phyloP scores from a whole-genome alignment of 805 yeast species.

The Ogataea pilisensis region DNA sequence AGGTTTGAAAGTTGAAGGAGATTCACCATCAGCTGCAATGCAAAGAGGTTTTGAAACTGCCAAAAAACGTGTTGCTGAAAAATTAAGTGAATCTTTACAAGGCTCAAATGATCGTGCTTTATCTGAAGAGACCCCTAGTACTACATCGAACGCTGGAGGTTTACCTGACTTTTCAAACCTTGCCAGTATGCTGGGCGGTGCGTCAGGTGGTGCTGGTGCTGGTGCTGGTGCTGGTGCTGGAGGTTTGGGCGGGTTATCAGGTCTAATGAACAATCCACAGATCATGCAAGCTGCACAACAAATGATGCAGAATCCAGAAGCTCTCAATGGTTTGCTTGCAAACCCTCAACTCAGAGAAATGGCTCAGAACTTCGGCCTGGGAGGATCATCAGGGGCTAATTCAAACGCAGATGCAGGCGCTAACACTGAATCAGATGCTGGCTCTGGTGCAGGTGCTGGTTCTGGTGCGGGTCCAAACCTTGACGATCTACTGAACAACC shows the following conservation, averaged over 20 bases:
- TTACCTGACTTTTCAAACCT: constrained; percentile 70
- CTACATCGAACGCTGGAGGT: constrained; percentile 44
- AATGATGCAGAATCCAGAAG: constrained; percentile 82
- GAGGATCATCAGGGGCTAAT: constrained; percentile 35
- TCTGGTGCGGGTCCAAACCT: constrained; percentile 46
- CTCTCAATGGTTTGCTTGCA: constrained; percentile 67
- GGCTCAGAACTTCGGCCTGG: constrained; percentile 74
- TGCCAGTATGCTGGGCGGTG: constrained; percentile 60
- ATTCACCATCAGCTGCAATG: constrained; percentile 82
- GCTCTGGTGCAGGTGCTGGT: constrained; percentile 6
- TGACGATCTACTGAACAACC: constrained; percentile 74
- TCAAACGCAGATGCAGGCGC: constrained; percentile 25
- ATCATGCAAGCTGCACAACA: constrained; percentile 84
- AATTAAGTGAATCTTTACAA: constrained; percentile 45
- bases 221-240: constrained; percentile 60
- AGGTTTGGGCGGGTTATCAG: constrained; percentile 65
- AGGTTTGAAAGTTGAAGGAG: constrained; percentile 87
- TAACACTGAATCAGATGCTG: neutral
- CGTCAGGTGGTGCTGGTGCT: constrained; percentile 57
- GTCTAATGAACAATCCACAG: constrained; percentile 86
- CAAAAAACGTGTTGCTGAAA: constrained; percentile 78
- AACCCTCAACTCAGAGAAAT: constrained; percentile 79
- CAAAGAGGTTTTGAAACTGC: constrained; percentile 91
- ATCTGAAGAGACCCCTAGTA: constrained; percentile 19
- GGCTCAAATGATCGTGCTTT: constrained; percentile 21